Evolutionary conservation across 2,329 filamentous ascomycete genomes (phyloP), one percentile per base, ranked within the genome.

Genomic region (Scytalidium lignicola): DNA sequence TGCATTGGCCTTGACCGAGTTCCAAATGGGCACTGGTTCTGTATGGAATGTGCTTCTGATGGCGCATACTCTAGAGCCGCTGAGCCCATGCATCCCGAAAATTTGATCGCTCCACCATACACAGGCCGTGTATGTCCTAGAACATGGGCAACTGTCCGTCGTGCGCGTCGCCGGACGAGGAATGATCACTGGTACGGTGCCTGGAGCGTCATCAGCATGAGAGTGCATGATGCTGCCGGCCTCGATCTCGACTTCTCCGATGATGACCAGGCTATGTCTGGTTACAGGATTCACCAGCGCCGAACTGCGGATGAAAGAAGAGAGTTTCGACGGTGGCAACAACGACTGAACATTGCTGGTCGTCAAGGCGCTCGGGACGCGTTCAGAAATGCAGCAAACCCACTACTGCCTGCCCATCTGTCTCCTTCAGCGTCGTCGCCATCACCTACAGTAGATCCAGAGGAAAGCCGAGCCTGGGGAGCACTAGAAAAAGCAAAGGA

Each of bases 161-260:
- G 76, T 53, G 73, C 76, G 54, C 69, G 80, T 59, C 70, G 75
- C 57, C 82, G 70, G 66, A 83, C 73, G 77, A 87, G 90, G 71
- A 89, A 70, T 64, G 86, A 80, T 43, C 87, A 95, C 42, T 96
- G 92, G 92, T 86, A 92, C 63, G 88, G 88, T 47, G 88, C 95
- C 1, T 95, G 89, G 85, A 80, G 78, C 50, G 74, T 79, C 56
- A 80, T 85, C 53, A 74, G 79, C 15, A 79, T 75, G 45, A 75
- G 74, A 29, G 74, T 85, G 49, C 83, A 77, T 60, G 85, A 91
- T 59, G 78, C 79, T 22, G 70, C 89, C 17, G 82, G 88, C 55
- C 71, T 93, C 45, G 89, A 95, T 58, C 78, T 93, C 21, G 89
- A 93, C 64, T 89, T 92, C 29, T 92, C 92, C 62, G 89, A 85